Conservation (phyloP, 208 protist species). For the Trypanosoma mega region DNA sequence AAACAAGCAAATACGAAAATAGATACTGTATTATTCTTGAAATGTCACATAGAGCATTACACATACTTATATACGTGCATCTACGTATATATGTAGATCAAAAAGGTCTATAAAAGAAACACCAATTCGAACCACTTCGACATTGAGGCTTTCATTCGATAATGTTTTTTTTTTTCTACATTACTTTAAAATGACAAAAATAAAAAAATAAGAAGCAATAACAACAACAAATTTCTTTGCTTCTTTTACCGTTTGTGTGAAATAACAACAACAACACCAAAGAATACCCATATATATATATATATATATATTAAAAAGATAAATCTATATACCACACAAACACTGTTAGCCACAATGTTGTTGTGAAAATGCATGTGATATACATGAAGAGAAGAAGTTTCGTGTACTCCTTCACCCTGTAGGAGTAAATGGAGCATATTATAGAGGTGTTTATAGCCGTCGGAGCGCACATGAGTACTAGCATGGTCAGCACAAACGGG, state of each 20-base stretch:
- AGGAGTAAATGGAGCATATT: conserved; percentile 61
- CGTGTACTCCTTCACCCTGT: conserved; percentile 50
- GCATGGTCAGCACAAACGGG: conserved; percentile 58
- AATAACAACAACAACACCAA: background rate
- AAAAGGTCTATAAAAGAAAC: conserved; percentile 8
- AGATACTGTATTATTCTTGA: no score
- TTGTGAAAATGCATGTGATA: conserved; percentile 43
- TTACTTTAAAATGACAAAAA: conserved; percentile 2
- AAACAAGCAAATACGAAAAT: no score
- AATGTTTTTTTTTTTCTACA: no score
- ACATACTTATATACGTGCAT: no score
- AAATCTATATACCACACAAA: conserved; percentile 20
- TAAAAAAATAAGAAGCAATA: conserved; percentile 4
- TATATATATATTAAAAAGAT: background rate
- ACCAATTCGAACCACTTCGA: no score
- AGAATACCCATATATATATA: background rate
- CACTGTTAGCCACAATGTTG: conserved; percentile 54
- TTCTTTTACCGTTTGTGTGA: no score
- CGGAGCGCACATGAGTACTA: conserved; percentile 59
- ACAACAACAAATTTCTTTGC: background rate
- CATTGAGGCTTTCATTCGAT: no score
- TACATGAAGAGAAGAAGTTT: conserved; percentile 74
- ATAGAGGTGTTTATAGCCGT: conserved; percentile 66
- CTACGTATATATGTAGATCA: no score
- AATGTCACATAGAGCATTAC: no score